Percentiles rank a stretch among this genome's conserved stretches.
Evolutionary conservation across 257 asterid genomes (phyloP).

Genomic region (Solanum raphanifolium): DNA sequence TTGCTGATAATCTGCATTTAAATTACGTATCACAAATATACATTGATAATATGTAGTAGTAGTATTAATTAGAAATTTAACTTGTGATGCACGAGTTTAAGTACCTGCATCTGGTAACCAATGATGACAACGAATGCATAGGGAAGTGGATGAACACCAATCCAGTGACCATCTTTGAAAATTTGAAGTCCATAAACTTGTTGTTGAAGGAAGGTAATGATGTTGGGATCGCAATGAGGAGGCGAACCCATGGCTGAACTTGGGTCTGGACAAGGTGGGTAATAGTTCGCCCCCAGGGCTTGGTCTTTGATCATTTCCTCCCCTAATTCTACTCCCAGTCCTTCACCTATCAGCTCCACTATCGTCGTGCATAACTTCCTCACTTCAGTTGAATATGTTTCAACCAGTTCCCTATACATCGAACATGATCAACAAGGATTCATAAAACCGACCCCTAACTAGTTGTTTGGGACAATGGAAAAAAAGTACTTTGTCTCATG

Average conservation of each 20-base stretch:
- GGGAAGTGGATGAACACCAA: constrained; percentile 36
- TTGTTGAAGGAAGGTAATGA: constrained; percentile 40
- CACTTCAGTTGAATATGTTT: constrained; percentile 24
- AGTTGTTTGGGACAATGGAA: no score
- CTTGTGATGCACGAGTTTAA: no score
- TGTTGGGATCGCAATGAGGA: constrained; percentile 46
- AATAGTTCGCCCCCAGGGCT: constrained; percentile 32
- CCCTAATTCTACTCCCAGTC: constrained; percentile 36
- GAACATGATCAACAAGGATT: neutral
- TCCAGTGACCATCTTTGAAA: constrained; percentile 37
- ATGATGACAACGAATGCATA: constrained; percentile 34
- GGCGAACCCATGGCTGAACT: constrained; percentile 37
- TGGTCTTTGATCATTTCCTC: constrained; percentile 25
- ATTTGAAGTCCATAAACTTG: constrained; percentile 45
- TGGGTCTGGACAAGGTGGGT: constrained; percentile 63
- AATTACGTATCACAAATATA: neutral
- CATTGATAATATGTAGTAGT: no score
- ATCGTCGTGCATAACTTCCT: constrained; percentile 22
- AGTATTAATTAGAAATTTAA: no score
- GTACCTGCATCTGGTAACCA: constrained; percentile 37
- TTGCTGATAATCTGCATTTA: constrained; percentile 43
- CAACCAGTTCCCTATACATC: constrained; percentile 26
- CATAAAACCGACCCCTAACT: neutral
- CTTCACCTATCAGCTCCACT: constrained; percentile 37
- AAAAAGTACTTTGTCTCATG: no score